A percentile compares a stretch with the other conserved stretches of the same genome.
phyloP scores from a whole-genome alignment of 192 early-diverging fungal genomes.

The Coemansia sp. region DNA sequence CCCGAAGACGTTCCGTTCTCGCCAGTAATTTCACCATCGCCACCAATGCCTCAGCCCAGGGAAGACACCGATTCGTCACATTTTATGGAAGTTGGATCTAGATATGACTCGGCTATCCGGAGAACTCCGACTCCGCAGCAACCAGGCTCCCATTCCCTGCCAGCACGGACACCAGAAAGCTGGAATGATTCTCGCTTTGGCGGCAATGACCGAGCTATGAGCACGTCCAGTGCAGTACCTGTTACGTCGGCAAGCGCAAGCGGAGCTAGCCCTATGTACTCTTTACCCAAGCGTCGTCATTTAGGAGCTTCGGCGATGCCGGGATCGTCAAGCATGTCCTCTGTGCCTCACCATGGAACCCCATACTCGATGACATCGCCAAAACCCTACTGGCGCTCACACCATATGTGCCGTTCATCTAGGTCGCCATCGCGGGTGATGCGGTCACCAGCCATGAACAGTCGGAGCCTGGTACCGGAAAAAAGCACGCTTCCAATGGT shows the following conservation, averaged over 20 bases:
- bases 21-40: constrained; percentile 46
- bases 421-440: constrained; percentile 26
- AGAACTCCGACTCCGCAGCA: constrained; percentile 4
- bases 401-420: constrained; percentile 11
- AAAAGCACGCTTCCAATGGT: constrained; percentile 17
- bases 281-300: background rate
- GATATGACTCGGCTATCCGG: background rate
- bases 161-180: constrained; percentile 17
- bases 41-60: constrained; percentile 6
- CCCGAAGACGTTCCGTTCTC: constrained; percentile 35
- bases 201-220: background rate
- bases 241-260: background rate
- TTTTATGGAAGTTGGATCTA: too few relatives aligned
- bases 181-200: constrained; percentile 19
- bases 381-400: constrained; percentile 12
- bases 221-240: too few relatives aligned
- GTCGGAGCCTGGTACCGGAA: background rate
- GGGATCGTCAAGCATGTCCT: background rate
- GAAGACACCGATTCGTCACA: too few relatives aligned
- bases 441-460: constrained; percentile 20
- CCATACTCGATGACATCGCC: constrained; percentile 16
- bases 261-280: background rate
- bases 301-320: background rate
- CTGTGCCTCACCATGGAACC: constrained; percentile 7
- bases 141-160: constrained; percentile 37